These are phyloP conservation scores for Chaetoscypha palmicola DNA, from an alignment of 2,329 filamentous ascomycete genomes.

Conservation along the genomic window DNA sequence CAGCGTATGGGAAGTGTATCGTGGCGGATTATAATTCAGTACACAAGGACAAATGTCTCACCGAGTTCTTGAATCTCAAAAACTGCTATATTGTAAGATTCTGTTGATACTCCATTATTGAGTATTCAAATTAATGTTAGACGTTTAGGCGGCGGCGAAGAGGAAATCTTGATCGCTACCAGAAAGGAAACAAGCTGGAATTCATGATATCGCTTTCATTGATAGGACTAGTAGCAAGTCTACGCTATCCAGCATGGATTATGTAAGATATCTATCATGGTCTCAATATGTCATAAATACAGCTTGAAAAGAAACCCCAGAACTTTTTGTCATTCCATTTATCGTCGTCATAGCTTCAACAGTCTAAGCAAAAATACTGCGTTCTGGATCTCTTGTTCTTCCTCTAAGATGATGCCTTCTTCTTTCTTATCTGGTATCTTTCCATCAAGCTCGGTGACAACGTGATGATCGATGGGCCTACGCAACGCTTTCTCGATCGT, in stretches of 20 bases:
- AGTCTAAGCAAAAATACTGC: slow-evolving; percentile 72
- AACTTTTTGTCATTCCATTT: neutral
- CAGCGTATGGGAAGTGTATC: slow-evolving; percentile 86
- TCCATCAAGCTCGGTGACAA: slow-evolving; percentile 52
- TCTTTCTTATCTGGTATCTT: slow-evolving; percentile 40
- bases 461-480: slow-evolving; percentile 66
- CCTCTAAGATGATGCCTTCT: slow-evolving; percentile 63
- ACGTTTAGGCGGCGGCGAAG: slow-evolving; percentile 47
- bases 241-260: neutral
- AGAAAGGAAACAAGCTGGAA: neutral
- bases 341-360: slow-evolving; percentile 54
- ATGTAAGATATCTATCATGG: neutral
- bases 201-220: slow-evolving; percentile 2
- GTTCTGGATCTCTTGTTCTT: slow-evolving; percentile 80
- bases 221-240: slow-evolving; percentile 2
- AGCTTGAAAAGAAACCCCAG: neutral
- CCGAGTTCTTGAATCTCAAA: slow-evolving; percentile 79
- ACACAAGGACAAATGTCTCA: slow-evolving; percentile 81
- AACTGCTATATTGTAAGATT: slow-evolving; percentile 73
- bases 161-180: slow-evolving; percentile 32
- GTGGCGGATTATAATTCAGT: slow-evolving; percentile 84
- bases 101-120: too few relatives aligned
- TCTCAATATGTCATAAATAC: neutral
- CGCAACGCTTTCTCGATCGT: slow-evolving; percentile 72
- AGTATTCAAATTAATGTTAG: too few relatives aligned